Evolutionary conservation across 2,329 filamentous ascomycete species (phyloP), one percentile per base, ranked within the genome.

Genomic region (Emmonsiellopsis sp.): DNA sequence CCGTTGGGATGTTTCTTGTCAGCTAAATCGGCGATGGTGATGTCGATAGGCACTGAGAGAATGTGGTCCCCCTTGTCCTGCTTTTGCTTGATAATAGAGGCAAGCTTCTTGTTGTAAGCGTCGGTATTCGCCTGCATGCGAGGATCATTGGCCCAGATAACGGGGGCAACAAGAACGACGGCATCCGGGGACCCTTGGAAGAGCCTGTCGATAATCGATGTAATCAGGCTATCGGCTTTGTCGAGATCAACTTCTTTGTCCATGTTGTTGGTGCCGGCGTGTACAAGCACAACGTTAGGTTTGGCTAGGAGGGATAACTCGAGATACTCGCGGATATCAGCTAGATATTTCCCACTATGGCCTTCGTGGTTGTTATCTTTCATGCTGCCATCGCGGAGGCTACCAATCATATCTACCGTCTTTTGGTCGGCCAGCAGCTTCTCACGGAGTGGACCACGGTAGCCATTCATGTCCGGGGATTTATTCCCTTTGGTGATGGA

Each of bases 241-340:
- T 10, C 13, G 34, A 52, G 10, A 33, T 52, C 39, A 10, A 11
- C 17, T 10, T 46, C 32, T 10, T 46, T 13, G n/a, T 13, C 13
- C 17, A 21, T 34, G 42, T 52, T 42, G 17, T 52, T 52, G 11
- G 51, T 52, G 5, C 51, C 51, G 32, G 51, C 51, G 34, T 52
- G 33, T 11, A 52, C 21, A 3, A 52, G 51, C 14, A 52, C 51
- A 4, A 52, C 6, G 31, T 52, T 52, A 10, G 51, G 51, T n/a
- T 37, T 14, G 7, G n/a, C 21, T 7, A 4, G 32, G 27, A 37
- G 14, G 14, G 34, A 17, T 8, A 14, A 39, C 47, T 49, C 31
- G n/a, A 34, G n/a, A 17, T 13, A 10, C 11, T 8, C 34, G n/a
- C 39, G 7, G 8, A 49, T 27, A 17, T 49, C 31, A 27, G 27